phyloP scores from a whole-genome alignment of 2,329 filamentous ascomycete genomes.

The Leptodontidium sp. region DNA sequence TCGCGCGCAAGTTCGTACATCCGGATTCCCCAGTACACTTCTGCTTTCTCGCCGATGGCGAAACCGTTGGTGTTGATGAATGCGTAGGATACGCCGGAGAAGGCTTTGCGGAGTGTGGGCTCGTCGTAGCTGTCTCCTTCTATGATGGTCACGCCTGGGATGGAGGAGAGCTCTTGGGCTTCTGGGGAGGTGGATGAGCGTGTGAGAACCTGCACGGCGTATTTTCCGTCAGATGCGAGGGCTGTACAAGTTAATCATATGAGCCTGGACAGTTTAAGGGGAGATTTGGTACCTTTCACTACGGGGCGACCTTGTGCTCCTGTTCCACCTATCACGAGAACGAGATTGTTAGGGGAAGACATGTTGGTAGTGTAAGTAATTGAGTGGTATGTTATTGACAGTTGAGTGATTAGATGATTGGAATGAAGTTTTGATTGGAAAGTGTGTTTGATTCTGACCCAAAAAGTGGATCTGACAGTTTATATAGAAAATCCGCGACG shows the following conservation, averaged over 20 bases:
- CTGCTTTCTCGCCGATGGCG: conserved; percentile 46
- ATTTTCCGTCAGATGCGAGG: conserved; percentile 5
- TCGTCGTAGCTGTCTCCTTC: conserved; percentile 31
- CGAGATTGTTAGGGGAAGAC: conserved; percentile 10
- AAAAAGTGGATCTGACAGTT: background rate
- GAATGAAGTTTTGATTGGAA: background rate
- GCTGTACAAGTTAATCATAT: background rate
- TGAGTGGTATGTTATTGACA: background rate
- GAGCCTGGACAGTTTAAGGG: background rate
- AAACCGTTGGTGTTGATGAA: conserved; percentile 54
- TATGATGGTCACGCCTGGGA: conserved; percentile 35
- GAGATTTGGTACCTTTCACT: background rate
- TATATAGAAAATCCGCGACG: background rate
- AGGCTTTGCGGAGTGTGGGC: conserved; percentile 28
- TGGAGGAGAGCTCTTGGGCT: conserved; percentile 33
- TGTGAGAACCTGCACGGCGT: conserved; percentile 30
- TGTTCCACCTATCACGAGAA: conserved; percentile 18
- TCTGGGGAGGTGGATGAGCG: conserved; percentile 22
- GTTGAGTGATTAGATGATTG: no score
- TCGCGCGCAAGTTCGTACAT: conserved; percentile 43
- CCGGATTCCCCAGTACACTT: conserved; percentile 49
- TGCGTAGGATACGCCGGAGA: conserved; percentile 41
- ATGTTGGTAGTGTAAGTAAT: background rate
- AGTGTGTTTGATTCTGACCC: background rate
- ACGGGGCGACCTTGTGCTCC: conserved; percentile 23